phyloP scores from a whole-genome alignment of 371 early-diverging fungal species.

The Chytridiales sp. region DNA sequence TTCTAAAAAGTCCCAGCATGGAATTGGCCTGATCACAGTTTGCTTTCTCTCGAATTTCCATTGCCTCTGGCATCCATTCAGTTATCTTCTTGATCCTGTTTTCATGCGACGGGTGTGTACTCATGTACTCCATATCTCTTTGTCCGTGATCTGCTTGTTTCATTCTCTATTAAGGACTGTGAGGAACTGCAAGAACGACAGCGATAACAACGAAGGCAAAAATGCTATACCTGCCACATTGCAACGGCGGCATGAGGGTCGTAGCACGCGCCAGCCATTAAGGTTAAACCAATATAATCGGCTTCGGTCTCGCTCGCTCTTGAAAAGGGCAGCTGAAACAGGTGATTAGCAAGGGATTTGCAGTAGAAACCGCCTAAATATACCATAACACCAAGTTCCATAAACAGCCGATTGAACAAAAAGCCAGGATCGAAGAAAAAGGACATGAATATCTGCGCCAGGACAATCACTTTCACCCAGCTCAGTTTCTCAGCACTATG shows the following conservation, averaged over 20 bases:
- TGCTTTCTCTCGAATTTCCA: no score
- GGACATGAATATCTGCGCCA: slow-evolving; percentile 50
- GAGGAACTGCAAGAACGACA: not conserved
- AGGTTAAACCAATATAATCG: slow-evolving; percentile 76
- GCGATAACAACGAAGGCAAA: not conserved
- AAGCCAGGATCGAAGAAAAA: slow-evolving; percentile 55
- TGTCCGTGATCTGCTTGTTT: slow-evolving; percentile 30
- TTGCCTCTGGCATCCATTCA: slow-evolving; percentile 72
- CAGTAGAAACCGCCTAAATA: not conserved
- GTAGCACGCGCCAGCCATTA: slow-evolving; percentile 93
- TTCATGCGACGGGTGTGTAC: slow-evolving; percentile 76
- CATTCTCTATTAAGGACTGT: slow-evolving; percentile 47
- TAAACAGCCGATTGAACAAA: slow-evolving; percentile 52
- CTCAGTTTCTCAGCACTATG: slow-evolving; percentile 70
- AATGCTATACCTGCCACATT: slow-evolving; percentile 43
- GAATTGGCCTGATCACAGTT: no score
- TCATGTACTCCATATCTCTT: slow-evolving; percentile 63
- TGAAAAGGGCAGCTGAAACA: slow-evolving; percentile 66
- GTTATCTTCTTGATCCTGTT: slow-evolving; percentile 69
- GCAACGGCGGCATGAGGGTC: slow-evolving; percentile 75
- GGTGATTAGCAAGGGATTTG: not conserved
- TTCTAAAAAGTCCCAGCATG: no score
- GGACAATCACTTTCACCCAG: slow-evolving; percentile 61
- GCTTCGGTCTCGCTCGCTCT: slow-evolving; percentile 87
- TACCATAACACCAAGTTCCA: slow-evolving; percentile 62